Conservation (phyloP, 148 eudicot species). For the Diospyros kaki region DNA sequence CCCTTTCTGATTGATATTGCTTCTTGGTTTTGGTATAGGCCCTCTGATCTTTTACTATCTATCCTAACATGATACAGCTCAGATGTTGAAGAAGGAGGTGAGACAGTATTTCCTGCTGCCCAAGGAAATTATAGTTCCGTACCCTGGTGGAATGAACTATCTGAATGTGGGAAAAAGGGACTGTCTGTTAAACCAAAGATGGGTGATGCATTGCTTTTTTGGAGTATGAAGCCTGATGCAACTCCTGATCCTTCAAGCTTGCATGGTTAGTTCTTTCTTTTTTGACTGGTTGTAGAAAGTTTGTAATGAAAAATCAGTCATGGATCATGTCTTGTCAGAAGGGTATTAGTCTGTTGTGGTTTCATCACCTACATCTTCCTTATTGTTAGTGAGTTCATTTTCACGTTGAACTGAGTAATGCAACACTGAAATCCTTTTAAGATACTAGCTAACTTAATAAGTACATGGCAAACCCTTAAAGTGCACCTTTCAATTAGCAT, state of each 20-base stretch:
- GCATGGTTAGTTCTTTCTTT: constrained; percentile 37
- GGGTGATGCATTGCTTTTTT: constrained; percentile 65
- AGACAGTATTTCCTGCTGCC: constrained; percentile 63
- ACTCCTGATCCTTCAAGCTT: constrained; percentile 53
- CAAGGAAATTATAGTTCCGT: constrained; percentile 40
- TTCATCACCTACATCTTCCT: neutral
- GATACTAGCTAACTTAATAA: neutral
- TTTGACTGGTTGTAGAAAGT: constrained; percentile 2
- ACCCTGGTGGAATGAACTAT: constrained; percentile 58
- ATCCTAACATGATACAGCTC: constrained; percentile 28
- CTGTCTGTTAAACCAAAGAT: constrained; percentile 50
- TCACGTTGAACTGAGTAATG: neutral
- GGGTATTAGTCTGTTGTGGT: neutral
- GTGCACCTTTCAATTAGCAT: neutral
- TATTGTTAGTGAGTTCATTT: neutral
- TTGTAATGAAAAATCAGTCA: neutral
- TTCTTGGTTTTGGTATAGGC: neutral
- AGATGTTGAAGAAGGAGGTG: constrained; percentile 73
- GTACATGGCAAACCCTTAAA: neutral
- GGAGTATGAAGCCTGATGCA: constrained; percentile 75
- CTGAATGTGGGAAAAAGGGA: constrained; percentile 57
- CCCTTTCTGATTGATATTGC: neutral
- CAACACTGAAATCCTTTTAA: neutral
- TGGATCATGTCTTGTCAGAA: neutral
- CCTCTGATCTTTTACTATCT: neutral